Base-by-base conservation (phyloP, 1,139 yeast species). In the Diutina mesorugosa region DNA sequence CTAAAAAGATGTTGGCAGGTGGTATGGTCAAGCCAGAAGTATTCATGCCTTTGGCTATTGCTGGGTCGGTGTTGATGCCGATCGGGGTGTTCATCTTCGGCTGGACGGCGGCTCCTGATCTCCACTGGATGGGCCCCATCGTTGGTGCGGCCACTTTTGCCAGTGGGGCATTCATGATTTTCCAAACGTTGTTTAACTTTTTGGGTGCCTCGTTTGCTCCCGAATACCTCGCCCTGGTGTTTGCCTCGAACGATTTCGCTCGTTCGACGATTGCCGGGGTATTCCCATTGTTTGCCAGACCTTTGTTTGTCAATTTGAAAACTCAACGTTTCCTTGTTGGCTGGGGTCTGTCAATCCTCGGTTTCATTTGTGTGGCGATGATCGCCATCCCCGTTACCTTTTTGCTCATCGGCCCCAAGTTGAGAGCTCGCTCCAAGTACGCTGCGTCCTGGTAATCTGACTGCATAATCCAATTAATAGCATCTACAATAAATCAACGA, bases 341-440 rank as follows among this genome's bases (percentile, higher is more conserved):
- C 0, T 85, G 90, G 90, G 91, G 89, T 4, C 71, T 81, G 2
- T 73, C 79, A 41, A 59, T 84, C 2, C 66, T 85, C 56, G 53
- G 53, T 6, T 30, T 30, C 18, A 50, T 50, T 18, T 32, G 29
- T 16, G 18, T 50, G 41, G 41, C 7, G 18, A 74, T 87, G 80
- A 74, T 84, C 56, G 86, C 87, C 1, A 83, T 85, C 57, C 93
- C 95, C 0, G 79, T 83, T 61, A 65, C 80, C 45, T 74, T 80
- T 59, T 76, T 78, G 66, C 63, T 72, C 59, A 72, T 75, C 58
- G 84, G 84, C 3, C 80, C 81, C 2, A 69, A 69, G 60, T 68
- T 79, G 63, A 69, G 83, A 61, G 74, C 75, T 12, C 75, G 74
- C 62, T 81, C 85, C 57, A 82, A 79, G 60, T 79, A 71, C 60